Conservation (phyloP, 2,329 filamentous ascomycete species). For the Colletotrichum lindemuthianum region DNA sequence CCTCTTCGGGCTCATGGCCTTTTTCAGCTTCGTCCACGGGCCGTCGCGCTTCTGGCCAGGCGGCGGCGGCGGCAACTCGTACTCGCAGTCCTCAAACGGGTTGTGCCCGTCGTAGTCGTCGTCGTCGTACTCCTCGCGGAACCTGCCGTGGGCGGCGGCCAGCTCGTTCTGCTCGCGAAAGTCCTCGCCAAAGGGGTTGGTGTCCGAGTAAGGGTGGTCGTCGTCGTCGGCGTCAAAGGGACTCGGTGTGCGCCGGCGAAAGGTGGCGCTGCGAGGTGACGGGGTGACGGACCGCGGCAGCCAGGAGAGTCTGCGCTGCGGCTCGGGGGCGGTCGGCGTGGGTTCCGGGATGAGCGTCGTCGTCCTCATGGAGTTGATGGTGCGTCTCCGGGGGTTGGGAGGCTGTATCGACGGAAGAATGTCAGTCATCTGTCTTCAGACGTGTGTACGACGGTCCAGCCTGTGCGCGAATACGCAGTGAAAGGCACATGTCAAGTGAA, state of each 20-base stretch:
- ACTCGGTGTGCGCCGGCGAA: constrained; percentile 20
- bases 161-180: constrained; percentile 23
- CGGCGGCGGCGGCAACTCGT: constrained; percentile 27
- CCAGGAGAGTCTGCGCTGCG: constrained; percentile 27
- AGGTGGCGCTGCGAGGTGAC: constrained; percentile 29
- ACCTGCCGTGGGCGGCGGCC: not conserved
- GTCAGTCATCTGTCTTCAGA: not conserved
- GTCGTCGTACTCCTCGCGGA: not conserved
- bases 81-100: constrained; percentile 31
- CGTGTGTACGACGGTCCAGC: not conserved
- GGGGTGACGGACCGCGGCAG: constrained; percentile 25
- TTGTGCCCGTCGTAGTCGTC: constrained; percentile 4
- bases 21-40: constrained; percentile 31
- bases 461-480: not conserved
- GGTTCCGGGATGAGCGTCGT: constrained; percentile 29
- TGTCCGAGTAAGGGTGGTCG: constrained; percentile 26
- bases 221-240: constrained; percentile 30
- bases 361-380: constrained; percentile 29
- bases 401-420: not conserved
- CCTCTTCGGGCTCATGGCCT: constrained; percentile 31
- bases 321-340: constrained; percentile 16
- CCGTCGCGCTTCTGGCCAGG: constrained; percentile 15
- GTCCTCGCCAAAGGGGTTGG: constrained; percentile 31
- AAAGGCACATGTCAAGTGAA: no score
- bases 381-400: constrained; percentile 12